These are phyloP conservation scores for Zopfia rhizophila DNA, from an alignment of 2,329 filamentous ascomycete species.

Conservation along the genomic window DNA sequence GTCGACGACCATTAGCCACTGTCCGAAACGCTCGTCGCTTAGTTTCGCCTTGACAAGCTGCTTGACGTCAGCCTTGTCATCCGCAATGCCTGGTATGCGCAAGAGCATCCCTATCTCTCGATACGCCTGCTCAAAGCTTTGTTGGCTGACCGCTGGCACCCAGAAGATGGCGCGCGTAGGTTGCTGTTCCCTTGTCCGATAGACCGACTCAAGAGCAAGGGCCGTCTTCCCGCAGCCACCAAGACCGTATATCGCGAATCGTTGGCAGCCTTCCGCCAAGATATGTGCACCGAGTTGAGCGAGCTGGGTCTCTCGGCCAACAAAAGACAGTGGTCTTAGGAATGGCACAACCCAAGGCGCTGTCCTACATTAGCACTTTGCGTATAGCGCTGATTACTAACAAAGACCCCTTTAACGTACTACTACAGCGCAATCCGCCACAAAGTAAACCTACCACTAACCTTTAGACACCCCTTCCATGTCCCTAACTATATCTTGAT, in stretches of 20 bases:
- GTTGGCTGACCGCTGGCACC: constrained; percentile 51
- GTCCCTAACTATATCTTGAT: constrained; percentile 6
- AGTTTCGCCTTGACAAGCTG: constrained; percentile 20
- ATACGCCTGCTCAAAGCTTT: constrained; percentile 53
- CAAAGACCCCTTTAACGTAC: constrained; percentile 7
- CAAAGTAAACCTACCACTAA: constrained; percentile 7
- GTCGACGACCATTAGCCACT: constrained; percentile 56
- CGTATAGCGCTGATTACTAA: neutral
- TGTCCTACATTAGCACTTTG: constrained; percentile 7
- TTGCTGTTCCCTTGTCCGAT: constrained; percentile 45
- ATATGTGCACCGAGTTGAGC: constrained; percentile 10
- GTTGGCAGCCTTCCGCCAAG: constrained; percentile 15
- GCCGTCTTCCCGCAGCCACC: constrained; percentile 58
- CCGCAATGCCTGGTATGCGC: constrained; percentile 21
- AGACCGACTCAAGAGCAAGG: constrained; percentile 51
- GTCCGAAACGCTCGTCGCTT: constrained; percentile 15
- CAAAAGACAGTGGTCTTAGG: constrained; percentile 10
- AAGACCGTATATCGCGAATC: constrained; percentile 47
- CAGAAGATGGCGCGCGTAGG: constrained; percentile 54
- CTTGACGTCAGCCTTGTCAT: constrained; percentile 17
- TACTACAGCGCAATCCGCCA: constrained; percentile 2
- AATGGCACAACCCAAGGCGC: constrained; percentile 16
- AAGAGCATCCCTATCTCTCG: constrained; percentile 43
- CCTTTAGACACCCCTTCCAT: constrained; percentile 9
- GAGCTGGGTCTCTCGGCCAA: constrained; percentile 12